Evolutionary conservation across 805 yeast species (phyloP).

Genomic region (Myxozyma melibiosi): DNA sequence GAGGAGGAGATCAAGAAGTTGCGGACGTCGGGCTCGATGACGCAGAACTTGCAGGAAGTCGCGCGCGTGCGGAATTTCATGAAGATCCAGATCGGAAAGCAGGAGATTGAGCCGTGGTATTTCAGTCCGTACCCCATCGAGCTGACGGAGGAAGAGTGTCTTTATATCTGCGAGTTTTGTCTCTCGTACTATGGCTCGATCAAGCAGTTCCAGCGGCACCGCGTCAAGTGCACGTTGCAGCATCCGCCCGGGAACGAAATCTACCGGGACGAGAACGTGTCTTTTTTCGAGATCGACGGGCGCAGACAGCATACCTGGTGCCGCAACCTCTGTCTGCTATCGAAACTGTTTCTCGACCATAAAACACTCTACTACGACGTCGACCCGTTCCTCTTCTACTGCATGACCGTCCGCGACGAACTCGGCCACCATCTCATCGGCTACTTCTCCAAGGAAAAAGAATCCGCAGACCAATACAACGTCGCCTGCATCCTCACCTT

Average conservation of each 20-base stretch:
- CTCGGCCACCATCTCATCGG: conserved; percentile 96
- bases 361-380: conserved; percentile 96
- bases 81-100: conserved; percentile 80
- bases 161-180: conserved; percentile 90
- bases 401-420: conserved; percentile 89
- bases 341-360: conserved; percentile 90
- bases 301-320: conserved; percentile 97
- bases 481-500: conserved; percentile 95
- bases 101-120: conserved; percentile 97
- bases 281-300: conserved; percentile 97
- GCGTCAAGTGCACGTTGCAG: conserved; percentile 81
- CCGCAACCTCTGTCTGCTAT: conserved; percentile 86
- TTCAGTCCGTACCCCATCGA: conserved; percentile 97
- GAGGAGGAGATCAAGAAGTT: conserved; percentile 92
- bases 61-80: conserved; percentile 86
- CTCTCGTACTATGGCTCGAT: conserved; percentile 83
- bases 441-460: conserved; percentile 95
- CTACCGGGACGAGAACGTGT: conserved; percentile 86
- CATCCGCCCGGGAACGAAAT: conserved; percentile 99
- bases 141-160: conserved; percentile 84
- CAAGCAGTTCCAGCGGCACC: conserved; percentile 89
- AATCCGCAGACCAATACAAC: conserved; percentile 90
- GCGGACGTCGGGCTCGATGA: conserved; percentile 96
- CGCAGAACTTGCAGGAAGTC: conserved; percentile 82
- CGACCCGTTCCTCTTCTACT: conserved; percentile 93